Evolutionary conservation across 2,329 filamentous ascomycete species (phyloP), one percentile per base, ranked within the genome.

Genomic region (Neonectria magnoliae): DNA sequence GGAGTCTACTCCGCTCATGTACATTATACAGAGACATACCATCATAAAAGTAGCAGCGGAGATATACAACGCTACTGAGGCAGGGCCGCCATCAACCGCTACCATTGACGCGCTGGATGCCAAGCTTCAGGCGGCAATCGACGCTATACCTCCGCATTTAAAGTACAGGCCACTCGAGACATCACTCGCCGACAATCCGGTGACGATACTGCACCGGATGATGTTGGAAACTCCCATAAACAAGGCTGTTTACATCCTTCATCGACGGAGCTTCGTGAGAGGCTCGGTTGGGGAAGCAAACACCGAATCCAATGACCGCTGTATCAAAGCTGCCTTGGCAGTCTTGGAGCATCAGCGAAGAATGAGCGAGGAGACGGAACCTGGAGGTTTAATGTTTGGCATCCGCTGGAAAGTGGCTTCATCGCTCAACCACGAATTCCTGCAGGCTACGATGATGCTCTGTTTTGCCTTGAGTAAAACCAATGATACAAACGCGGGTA

Each of bases 361-460:
- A 27, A 69, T 69, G 57, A 36, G 44, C 25, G 66, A 71, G 42
- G 69, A 71, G 48, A 62, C 25, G 4, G 61, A 66, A 50, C 61
- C 62, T 10, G 66, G 66, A 22, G 68, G 68, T 31, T 45, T 68
- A 22, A 67, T 71, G 64, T 68, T 67, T 41, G 50, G 51, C 41
- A 67, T 71, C n/a, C 66, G 64, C 14, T 71, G 68, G 66, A 69
- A 66, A 29, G 64, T 71, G 33, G 53, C 60, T 5, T 51, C 68
- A 9, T 63, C 64, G 14, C 61, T 71, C 10, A 67, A 60, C 7
- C 61, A 62, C 18, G 68, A 71, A 25, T 69, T 71, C 25, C 45
- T 71, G 7, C 68, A 64, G 29, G 64, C 66, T 22, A 69, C 61
- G 10, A 67, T 63, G 58, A 71, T 71, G 66, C n/a, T 69, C 10